Base-by-base conservation (phyloP, 176 grass and related monocot genomes). In the Oryza brachyantha region DNA sequence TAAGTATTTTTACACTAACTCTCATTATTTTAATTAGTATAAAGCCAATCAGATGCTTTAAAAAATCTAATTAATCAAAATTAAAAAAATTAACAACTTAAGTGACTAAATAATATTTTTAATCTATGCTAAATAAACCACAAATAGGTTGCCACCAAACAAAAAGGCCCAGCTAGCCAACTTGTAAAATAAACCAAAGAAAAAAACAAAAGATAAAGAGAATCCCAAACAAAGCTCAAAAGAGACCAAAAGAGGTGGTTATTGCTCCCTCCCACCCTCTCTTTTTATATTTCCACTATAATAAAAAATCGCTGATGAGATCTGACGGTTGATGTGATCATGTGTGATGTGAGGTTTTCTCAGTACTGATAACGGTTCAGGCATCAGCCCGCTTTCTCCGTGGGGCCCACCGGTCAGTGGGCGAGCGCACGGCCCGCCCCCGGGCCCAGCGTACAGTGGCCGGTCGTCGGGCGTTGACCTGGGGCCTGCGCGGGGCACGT, bases 281-380 rank as follows among this genome's bases (percentile, higher is more conserved):
- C 0, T n/a, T 12, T 27, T 35, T 48, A 36, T 28, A 29, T 25
- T 22, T 0, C 17, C 0, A 9, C 1, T n/a, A n/a, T n/a, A 65
- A 13, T 52, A 58, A 34, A 68, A 12, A 48, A 73, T 13, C 24
- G 61, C 1, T 29, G 36, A 26, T 10, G 3, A 19, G 75, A 88
- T 88, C 55, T 54, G 68, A 84, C 69, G 68, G 75, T 10, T 37
- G 85, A 87, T 83, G 45, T 50, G 85, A 87, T 74, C 73, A 40
- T 34, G 57, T 34, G 57, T 73, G 74, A 83, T 21, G 61, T 3
- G 80, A 74, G 1, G 2, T 66, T 25, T 52, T 5, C 25, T 29
- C 3, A 7, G 17, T 4, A 4, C 5, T n/a, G 65, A 1, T 69
- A 74, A 74, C 84, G 69, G 84, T 46, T 61, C 40, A 11, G 8